Percentiles rank a stretch among this genome's conserved stretches.
These are phyloP conservation scores for Corynascus novoguineensis DNA, from an alignment of 495 filamentous ascomycete genomes.

Conservation along the genomic window DNA sequence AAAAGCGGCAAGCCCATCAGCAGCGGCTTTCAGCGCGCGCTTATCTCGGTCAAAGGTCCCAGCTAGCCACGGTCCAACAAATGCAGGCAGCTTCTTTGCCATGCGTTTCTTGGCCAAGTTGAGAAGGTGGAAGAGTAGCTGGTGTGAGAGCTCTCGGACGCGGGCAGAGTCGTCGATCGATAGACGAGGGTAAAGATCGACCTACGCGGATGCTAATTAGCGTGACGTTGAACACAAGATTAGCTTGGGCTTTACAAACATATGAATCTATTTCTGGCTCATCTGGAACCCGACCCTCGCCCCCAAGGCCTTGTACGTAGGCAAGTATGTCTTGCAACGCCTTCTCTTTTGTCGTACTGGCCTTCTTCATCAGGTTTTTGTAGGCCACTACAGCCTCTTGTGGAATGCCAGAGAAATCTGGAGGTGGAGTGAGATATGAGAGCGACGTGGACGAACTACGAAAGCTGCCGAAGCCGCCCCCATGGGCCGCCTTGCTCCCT, in stretches of 20 bases:
- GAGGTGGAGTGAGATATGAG: conserved; percentile 83
- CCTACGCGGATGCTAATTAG: conserved; percentile 48
- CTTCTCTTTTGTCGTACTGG: conserved; percentile 87
- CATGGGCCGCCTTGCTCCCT: neutral
- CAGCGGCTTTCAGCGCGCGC: conserved; percentile 63
- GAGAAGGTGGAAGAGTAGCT: conserved; percentile 65
- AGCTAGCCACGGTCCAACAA: conserved; percentile 82
- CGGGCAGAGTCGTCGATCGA: conserved; percentile 84
- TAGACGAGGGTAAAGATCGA: conserved; percentile 75
- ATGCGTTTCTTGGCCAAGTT: conserved; percentile 70
- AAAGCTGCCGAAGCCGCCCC: conserved; percentile 33
- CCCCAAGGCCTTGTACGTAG: conserved; percentile 48
- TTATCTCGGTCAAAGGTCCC: conserved; percentile 83
- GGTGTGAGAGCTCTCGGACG: conserved; percentile 79
- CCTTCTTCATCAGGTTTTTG: conserved; percentile 89
- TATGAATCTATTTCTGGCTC: conserved; percentile 77
- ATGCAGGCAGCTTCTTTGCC: conserved; percentile 64
- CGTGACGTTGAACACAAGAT: neutral
- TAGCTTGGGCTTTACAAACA: conserved; percentile 50
- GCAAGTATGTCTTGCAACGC: conserved; percentile 78
- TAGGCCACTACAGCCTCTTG: conserved; percentile 81
- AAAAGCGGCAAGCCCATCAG: conserved; percentile 64
- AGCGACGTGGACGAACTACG: conserved; percentile 45
- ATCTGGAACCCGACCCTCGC: conserved; percentile 54
- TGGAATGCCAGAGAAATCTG: conserved; percentile 69